phyloP scores from a whole-genome alignment of 2,329 filamentous ascomycete species.

The Amphichorda felina region DNA sequence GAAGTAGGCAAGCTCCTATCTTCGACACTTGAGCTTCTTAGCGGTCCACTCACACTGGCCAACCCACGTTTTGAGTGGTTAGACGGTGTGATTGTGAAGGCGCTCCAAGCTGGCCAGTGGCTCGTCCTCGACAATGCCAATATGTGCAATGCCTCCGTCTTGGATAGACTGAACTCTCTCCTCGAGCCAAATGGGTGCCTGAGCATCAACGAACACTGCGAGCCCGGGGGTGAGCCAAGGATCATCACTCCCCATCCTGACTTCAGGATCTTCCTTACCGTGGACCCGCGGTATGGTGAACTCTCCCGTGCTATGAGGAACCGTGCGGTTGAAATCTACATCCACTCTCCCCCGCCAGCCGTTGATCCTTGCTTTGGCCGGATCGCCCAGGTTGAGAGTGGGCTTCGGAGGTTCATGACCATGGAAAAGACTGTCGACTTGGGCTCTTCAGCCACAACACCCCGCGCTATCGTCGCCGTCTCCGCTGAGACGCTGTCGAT shows the following conservation, averaged over 20 bases:
- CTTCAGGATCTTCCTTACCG: conserved; percentile 87
- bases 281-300: conserved; percentile 86
- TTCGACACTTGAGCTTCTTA: conserved; percentile 36
- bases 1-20: conserved; percentile 34
- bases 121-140: conserved; percentile 95
- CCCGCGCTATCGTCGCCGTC: neutral
- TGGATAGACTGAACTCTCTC: conserved; percentile 88
- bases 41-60: conserved; percentile 44
- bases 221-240: conserved; percentile 66
- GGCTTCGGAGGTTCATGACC: conserved; percentile 27
- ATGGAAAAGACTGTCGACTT: neutral
- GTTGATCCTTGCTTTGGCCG: conserved; percentile 20
- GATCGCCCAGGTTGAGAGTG: conserved; percentile 35
- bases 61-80: conserved; percentile 91
- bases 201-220: conserved; percentile 88
- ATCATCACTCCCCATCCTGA: conserved; percentile 71
- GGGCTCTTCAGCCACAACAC: neutral
- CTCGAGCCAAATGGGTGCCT: conserved; percentile 82
- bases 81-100: conserved; percentile 82
- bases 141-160: conserved; percentile 85
- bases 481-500: neutral
- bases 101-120: conserved; percentile 79
- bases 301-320: conserved; percentile 95
- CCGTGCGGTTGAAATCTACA: conserved; percentile 78
- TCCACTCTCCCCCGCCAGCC: conserved; percentile 35